Base-by-base conservation (phyloP, 805 yeast species). In the Gaillardinia entomophila region DNA sequence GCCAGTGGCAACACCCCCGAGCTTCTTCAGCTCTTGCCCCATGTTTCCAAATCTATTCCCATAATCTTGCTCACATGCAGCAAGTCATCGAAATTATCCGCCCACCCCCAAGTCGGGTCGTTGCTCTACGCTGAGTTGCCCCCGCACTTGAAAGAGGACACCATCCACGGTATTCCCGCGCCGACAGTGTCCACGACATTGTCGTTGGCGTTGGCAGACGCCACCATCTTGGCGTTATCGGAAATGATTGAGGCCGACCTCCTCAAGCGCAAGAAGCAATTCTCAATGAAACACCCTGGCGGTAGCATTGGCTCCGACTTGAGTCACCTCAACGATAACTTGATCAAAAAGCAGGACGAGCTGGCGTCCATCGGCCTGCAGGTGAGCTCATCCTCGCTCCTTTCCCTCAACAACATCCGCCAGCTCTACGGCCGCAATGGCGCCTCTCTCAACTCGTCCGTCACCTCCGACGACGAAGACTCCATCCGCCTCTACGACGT, bases 1-100 rank as follows among this genome's bases (percentile, higher is more conserved):
- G 82, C 89, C 2, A 79, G 90, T 19, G 96, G 96, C 1, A 79
- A 78, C 45, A 82, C 95, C 1, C 84, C 88, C 0, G 96, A 87
- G 51, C 67, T 88, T 24, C 35, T 77, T 48, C 66, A 41, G 38
- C 53, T 82, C 47, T 55, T 77, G 25, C 76, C 78, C 1, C 84
- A 82, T 46, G 54, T 81, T 4, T 75, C 83, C 0, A 43, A 49
- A 1, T 51, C 60, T 1, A 59, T 78, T 11, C 79, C 83, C 0
- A 66, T 76, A 6, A 59, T 85, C 1, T 60, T 82, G 26, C 66
- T 84, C 40, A 82, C 94, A 0, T 78, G 88, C 48, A 64, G 66
- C 33, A 71, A 68, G 33, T 55, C 57, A n/a, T 77, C 87, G 3
- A 57, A 68, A 20, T 60, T 85, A 31, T 69, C 85, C 3, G 51